Evolutionary conservation across 2,329 filamentous ascomycete genomes (phyloP).

Genomic region (Leptographium wingfieldii): DNA sequence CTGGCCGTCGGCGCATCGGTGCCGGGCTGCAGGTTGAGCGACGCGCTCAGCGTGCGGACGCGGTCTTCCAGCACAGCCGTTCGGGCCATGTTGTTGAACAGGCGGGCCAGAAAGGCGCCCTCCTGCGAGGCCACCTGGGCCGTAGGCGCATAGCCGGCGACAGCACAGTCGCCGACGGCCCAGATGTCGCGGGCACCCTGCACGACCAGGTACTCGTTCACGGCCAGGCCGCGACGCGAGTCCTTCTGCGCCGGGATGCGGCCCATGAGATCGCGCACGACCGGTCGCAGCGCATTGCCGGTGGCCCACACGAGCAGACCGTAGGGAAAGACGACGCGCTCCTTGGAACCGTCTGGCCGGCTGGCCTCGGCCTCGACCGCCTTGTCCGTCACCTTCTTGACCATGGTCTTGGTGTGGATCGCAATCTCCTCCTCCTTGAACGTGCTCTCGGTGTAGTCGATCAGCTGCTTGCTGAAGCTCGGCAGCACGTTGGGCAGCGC

Average conservation of each 20-base stretch:
- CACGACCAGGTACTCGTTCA: conserved; percentile 98
- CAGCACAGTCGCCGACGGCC: conserved; percentile 94
- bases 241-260: conserved; percentile 92
- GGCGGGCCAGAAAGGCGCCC: conserved; percentile 81
- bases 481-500: conserved; percentile 92
- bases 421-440: conserved; percentile 98
- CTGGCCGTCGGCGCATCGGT: conserved; percentile 56
- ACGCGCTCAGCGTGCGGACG: conserved; percentile 54
- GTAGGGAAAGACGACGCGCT: conserved; percentile 72
- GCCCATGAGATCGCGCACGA: conserved; percentile 82
- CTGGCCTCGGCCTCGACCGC: conserved; percentile 81
- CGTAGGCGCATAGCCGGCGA: conserved; percentile 94
- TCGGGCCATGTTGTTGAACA: conserved; percentile 99
- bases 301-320: conserved; percentile 97
- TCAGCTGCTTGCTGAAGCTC: conserved; percentile 97
- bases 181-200: conserved; percentile 95
- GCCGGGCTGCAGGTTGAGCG: conserved; percentile 47
- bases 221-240: conserved; percentile 84
- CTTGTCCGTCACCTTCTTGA: conserved; percentile 91
- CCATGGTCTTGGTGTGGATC: conserved; percentile 97
- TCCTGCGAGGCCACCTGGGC: conserved; percentile 95
- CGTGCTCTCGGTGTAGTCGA: conserved; percentile 98
- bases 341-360: conserved; percentile 73
- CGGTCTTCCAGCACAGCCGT: conserved; percentile 70
- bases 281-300: conserved; percentile 80